Base-by-base conservation (phyloP, 495 filamentous ascomycete genomes). In the Tuber melanosporum region DNA sequence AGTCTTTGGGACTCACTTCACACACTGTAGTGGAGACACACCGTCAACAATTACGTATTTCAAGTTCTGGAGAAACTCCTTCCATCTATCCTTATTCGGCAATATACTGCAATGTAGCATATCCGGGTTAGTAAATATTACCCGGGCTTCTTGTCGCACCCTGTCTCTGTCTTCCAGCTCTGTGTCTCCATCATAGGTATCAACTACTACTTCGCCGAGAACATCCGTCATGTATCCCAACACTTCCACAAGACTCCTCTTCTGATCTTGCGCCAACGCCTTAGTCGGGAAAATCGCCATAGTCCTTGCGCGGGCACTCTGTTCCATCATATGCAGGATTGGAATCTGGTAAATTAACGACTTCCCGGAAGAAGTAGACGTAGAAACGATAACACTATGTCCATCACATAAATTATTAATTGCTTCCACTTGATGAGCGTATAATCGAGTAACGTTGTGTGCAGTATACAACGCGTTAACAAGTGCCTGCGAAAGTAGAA, bases 281-380 rank as follows among this genome's bases (percentile, higher is more conserved):
- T 99, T 99, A 4, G 95, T 99, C 1, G 95, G 95, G 77, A 99
- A 99, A 39, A 99, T 97, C 83, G 97, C 98, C 91, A 99, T 93
- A 15, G 95, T 95, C 79, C 94, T 87, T 69, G 93, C 91, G 71
- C 91, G 87, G 6, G 82, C 84, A 79, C 98, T 92, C 69, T 88
- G 86, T 84, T 98, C 95, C 17, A 99, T 87, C 43, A 91, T 92
- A 83, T 97, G 91, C 42, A 99, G 86, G 78, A 98, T 94, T 0
- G 95, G 95, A 32, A 99, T 87, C 81, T 98, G 96, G 82, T 98
- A 99, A 74, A 98, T 98, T 45, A 99, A 85, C 8, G 93, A 97
- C 84, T 99, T 99, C 8, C 95, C 95, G 0, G 96, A 98, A 84
- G 92, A 94, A 0, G 95, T 99, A 22, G 95, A 97, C 0, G 95